phyloP scores from a whole-genome alignment of 331 rosid genomes.

The Acacia concinna region DNA sequence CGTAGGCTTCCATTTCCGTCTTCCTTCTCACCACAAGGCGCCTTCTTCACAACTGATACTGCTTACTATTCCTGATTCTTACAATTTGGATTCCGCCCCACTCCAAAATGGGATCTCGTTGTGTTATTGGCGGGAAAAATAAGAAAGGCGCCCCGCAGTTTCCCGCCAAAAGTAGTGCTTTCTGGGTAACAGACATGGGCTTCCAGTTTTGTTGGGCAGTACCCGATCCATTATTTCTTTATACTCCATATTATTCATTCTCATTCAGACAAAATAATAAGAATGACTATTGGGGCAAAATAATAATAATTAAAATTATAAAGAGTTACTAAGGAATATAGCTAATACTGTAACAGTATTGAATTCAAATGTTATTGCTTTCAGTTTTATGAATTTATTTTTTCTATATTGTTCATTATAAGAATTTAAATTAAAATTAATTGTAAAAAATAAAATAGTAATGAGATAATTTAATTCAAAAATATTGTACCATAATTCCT shows the following conservation, averaged over 20 bases:
- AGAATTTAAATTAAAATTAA: too few species aligned
- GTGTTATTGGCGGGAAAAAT: conserved; percentile 36
- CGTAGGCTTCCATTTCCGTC: conserved; percentile 63
- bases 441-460: too few species aligned
- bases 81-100: not conserved
- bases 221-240: not conserved
- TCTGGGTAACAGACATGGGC: not conserved
- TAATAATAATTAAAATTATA: too few species aligned
- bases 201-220: not conserved
- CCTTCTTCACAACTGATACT: not conserved
- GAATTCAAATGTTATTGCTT: too few species aligned
- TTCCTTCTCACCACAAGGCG: not conserved
- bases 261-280: not conserved
- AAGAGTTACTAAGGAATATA: too few species aligned
- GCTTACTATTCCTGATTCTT: not conserved
- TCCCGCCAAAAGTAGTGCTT: conserved; percentile 40
- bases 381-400: too few species aligned
- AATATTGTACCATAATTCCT: too few species aligned
- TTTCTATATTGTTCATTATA: too few species aligned
- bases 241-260: rapidly evolving
- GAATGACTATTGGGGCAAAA: too few species aligned
- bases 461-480: too few species aligned
- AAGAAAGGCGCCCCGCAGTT: not conserved
- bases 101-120: not conserved
- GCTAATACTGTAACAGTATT: too few species aligned